Conservation (phyloP, 228 moss, liverwort and hornwort species). For the Sphagnum magellanicum region DNA sequence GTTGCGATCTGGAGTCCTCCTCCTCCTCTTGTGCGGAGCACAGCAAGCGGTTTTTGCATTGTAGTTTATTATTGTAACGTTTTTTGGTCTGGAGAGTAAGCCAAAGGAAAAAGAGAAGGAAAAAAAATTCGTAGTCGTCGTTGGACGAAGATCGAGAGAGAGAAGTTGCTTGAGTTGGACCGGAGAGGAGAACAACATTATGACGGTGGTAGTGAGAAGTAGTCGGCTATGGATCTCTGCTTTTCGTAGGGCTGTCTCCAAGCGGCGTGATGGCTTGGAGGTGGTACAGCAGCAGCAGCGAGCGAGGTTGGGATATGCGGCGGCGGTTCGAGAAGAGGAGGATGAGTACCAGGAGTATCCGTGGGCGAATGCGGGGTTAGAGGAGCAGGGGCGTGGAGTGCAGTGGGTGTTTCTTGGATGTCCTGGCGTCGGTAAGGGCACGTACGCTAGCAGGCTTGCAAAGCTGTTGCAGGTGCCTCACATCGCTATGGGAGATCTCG, state of each 20-base stretch:
- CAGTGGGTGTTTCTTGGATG: constrained; percentile 97
- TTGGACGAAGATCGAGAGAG: neutral
- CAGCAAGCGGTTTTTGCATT: too few species aligned
- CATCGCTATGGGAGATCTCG: constrained; percentile 98
- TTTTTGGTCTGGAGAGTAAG: too few species aligned
- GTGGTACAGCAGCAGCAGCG: constrained; percentile 16
- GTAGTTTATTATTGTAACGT: too few species aligned
- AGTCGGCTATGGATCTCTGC: constrained; percentile 64
- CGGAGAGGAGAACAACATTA: too few species aligned
- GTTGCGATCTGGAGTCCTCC: too few species aligned
- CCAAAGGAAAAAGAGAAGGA: too few species aligned
- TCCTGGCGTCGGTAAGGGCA: constrained; percentile 95
- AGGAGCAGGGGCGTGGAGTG: constrained; percentile 68
- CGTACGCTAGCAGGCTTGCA: constrained; percentile 75
- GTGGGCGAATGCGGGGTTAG: constrained; percentile 55
- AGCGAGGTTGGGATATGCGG: constrained; percentile 67
- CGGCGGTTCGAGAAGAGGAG: constrained; percentile 65
- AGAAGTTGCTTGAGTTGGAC: constrained; percentile 11
- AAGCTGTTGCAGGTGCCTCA: constrained; percentile 84
- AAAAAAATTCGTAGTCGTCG: too few species aligned
- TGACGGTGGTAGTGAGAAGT: constrained; percentile 48
- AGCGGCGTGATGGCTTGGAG: constrained; percentile 2
- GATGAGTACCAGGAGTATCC: constrained; percentile 36
- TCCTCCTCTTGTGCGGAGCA: too few species aligned
- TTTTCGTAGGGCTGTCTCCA: constrained; percentile 2